Conservation (phyloP, 306 rosid species). For the Datisca glomerata region DNA sequence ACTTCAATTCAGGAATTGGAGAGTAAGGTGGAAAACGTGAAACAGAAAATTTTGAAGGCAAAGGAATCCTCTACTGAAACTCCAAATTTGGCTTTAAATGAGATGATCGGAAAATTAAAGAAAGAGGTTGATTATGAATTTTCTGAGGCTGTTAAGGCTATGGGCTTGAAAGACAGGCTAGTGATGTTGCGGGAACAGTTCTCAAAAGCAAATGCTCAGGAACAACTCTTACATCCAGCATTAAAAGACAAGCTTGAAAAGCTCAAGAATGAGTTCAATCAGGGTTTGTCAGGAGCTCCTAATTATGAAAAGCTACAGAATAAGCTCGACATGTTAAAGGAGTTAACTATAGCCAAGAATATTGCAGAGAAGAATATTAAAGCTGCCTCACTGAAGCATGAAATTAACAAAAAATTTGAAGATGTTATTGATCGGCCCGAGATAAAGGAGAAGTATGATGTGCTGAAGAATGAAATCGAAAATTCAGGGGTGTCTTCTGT, state of each 20-base stretch:
- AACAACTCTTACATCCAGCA: constrained; percentile 35
- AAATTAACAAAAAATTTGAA: constrained; percentile 33
- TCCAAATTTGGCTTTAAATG: constrained; percentile 30
- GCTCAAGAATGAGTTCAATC: constrained; percentile 45
- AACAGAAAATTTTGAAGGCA: constrained; percentile 9
- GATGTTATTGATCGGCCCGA: constrained; percentile 31
- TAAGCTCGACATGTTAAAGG: constrained; percentile 45
- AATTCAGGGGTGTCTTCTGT: constrained; percentile 26
- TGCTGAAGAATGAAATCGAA: constrained; percentile 48
- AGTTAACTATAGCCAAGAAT: constrained; percentile 39
- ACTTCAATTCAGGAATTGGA: constrained; percentile 10
- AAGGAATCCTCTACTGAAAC: constrained; percentile 15
- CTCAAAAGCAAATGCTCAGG: constrained; percentile 32
- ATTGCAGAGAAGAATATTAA: constrained; percentile 23
- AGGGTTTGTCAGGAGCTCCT: constrained; percentile 38
- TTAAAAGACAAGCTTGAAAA: constrained; percentile 47
- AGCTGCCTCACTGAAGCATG: constrained; percentile 37
- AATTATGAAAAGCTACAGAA: constrained; percentile 42
- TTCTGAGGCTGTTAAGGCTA: constrained; percentile 43
- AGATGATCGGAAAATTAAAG: constrained; percentile 42
- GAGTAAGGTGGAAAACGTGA: constrained; percentile 14
- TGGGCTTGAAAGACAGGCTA: constrained; percentile 49
- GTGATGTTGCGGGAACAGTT: constrained; percentile 35
- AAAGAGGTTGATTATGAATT: constrained; percentile 52
- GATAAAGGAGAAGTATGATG: constrained; percentile 42